Evolutionary conservation across 371 early-diverging fungal genomes (phyloP), one percentile per base, ranked within the genome.

Genomic region (Funneliformis caledonium): DNA sequence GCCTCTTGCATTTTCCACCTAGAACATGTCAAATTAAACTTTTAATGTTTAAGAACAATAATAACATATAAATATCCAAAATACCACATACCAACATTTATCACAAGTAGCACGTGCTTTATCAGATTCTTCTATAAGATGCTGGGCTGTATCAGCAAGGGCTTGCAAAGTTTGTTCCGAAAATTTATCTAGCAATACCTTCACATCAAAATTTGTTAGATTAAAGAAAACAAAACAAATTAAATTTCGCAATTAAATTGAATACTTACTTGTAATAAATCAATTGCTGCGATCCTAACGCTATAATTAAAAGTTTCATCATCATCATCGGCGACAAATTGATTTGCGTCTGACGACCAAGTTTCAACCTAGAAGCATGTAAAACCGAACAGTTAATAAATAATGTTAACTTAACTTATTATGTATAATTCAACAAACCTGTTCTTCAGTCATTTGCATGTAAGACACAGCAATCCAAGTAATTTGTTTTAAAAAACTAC

Each of bases 1-100:
- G 96, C 92, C 81, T 97, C 97, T 78, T 94, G 93, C 48, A 91
- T 89, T 80, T 94, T 94, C 96, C 96, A 96, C 93, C 92, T 90
- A 81, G 61, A 77, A 43, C 14, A 43, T 26, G 8, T 19, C 16
- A 26, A 31, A 80, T 31, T n/a, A 47, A 42, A 43, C 45, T 31
- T 73, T 33, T 11, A 70, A 19, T 33, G 52, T 14, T n/a, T 50
- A 22, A 14, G 61, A 33, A 60, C 65, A 65, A 65, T 33, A 7
- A 65, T 16, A 4, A 31, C 8, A 26, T 65, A 33, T 16, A 65
- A 65, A n/a, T 65, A 5, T 70, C 37, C 69, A 69, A 69, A 45
- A n/a, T 43, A 45, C 5, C 33, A 45, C 72, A 52, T 83, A 87
- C 93, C 93, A 93, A 72, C 85, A 83, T 43, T 67, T 59, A 72